Base-by-base conservation (phyloP, 441 rosid genomes). In the Brassica balearica region DNA sequence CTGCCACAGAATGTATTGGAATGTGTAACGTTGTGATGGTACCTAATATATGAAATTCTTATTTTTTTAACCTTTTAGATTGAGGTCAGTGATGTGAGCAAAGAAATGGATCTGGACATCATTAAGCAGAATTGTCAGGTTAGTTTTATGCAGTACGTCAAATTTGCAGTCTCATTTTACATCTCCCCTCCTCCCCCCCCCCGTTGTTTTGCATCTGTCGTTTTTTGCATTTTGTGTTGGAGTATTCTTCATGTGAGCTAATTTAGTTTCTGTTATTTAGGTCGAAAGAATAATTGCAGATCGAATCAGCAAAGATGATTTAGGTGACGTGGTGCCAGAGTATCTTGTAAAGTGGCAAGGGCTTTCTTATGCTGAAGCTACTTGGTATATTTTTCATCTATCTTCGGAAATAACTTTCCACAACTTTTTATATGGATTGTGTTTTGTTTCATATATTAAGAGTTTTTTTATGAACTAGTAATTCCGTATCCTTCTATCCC, bases 311-410 rank as follows among this genome's bases (percentile, higher is more conserved):
- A 92, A 88, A 80, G 98, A 92, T 83, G 80, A 78, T 77, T 84
- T 81, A 78, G 97, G 88, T 71, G 88, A 87, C 78, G 90, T 94
- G 77, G 88, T 92, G 82, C 94, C 94, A 6, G 98, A 94, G 88
- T 97, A 97, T 82, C 80, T 97, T 68, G 98, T 97, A 78, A 97
- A 97, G 90, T 97, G 99, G 99, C 98, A 91, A 82, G 99, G 99
- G 74, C 90, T 97, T 65, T 97, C 99, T 75, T 97, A 97, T 86
- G 99, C 99, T 69, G 99, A 97, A 88, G 98, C 98, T 75, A 97
- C 99, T 73, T 97, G 99, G 99, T 97, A 90, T 78, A 59, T 29
- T 65, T 36, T 76, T 71, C 32, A 15, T 62, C 70, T 71, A 20
- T 71, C 46, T 56, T 77, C 53, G 36, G 46, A 19, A 15, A 46